Evolutionary conservation across 2,329 filamentous ascomycete species (phyloP).

Genomic region (Beauveria varroae): DNA sequence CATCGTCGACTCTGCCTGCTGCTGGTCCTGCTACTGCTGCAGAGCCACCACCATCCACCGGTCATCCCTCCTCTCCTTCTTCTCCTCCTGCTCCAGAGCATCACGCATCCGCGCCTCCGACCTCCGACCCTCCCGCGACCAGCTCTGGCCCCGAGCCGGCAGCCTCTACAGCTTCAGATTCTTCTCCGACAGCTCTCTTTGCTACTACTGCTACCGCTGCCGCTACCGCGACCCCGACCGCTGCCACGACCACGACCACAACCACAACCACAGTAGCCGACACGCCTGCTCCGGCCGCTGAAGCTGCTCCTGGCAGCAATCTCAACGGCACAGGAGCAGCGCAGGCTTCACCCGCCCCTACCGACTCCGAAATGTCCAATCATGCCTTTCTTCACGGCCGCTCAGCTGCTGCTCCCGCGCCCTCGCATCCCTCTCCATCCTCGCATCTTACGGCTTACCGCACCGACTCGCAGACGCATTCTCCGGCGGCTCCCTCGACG

Average conservation of each 20-base stretch:
- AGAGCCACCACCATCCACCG: not conserved
- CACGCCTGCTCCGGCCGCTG: not conserved
- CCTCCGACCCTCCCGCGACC: not conserved
- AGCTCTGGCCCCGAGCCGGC: not conserved
- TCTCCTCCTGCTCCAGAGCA: not conserved
- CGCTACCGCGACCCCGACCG: not conserved
- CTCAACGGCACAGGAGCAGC: not conserved
- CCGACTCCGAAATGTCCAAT: conserved; percentile 26
- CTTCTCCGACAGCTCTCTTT: not conserved
- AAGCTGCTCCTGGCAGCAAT: not conserved
- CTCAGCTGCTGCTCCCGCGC: not conserved
- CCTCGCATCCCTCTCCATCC: conserved; percentile 11
- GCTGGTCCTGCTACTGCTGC: conserved; percentile 12
- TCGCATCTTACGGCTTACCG: not conserved
- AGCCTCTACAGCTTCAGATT: not conserved
- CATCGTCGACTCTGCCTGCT: conserved; percentile 5
- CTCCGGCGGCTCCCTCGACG: conserved; percentile 16
- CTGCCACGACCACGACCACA: not conserved
- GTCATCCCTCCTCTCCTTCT: conserved; percentile 8
- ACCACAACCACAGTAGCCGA: not conserved
- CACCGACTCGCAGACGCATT: conserved; percentile 11
- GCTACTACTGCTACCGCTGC: not conserved
- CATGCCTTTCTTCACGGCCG: conserved; percentile 16
- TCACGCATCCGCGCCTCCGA: not conserved
- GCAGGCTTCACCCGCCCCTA: conserved; percentile 6